Evolutionary conservation across 257 asterid species (phyloP).

Genomic region (Capsicum baccatum): DNA sequence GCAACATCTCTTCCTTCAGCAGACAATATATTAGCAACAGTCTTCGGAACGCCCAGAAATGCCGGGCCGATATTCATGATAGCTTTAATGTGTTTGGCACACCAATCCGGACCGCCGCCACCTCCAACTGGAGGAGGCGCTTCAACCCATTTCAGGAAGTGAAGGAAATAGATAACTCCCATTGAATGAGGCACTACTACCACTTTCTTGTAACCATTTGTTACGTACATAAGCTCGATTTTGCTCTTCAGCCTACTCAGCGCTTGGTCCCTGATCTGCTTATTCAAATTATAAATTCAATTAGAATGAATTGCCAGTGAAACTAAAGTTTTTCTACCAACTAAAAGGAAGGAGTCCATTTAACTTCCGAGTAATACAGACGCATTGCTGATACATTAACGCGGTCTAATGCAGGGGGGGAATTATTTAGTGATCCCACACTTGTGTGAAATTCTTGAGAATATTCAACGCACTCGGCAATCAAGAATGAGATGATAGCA

Average conservation of each 20-base stretch:
- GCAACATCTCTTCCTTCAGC: constrained; percentile 31
- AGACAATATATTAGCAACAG: constrained; percentile 32
- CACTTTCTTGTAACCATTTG: constrained; percentile 33
- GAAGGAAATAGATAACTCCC: constrained; percentile 35
- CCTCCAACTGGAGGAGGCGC: constrained; percentile 32
- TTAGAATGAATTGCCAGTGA: not conserved
- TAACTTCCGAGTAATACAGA: not conserved
- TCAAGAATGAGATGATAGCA: not conserved
- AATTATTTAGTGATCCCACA: not conserved
- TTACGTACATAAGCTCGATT: constrained; percentile 34
- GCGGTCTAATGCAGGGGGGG: not conserved
- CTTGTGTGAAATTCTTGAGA: not conserved
- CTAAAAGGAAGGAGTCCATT: not conserved
- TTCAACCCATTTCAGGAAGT: constrained; percentile 38
- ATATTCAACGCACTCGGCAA: not conserved
- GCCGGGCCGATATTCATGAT: constrained; percentile 33
- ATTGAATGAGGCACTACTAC: constrained; percentile 37
- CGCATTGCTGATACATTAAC: not conserved
- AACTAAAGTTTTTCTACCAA: not conserved
- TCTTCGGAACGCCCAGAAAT: constrained; percentile 36
- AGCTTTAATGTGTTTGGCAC: constrained; percentile 31
- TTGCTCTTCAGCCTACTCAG: constrained; percentile 35
- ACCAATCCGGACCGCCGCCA: constrained; percentile 31
- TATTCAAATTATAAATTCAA: not conserved
- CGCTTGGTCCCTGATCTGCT: constrained; percentile 31